Evolutionary conservation across 305 asterid genomes (phyloP).

Genomic region (Withania somnifera): DNA sequence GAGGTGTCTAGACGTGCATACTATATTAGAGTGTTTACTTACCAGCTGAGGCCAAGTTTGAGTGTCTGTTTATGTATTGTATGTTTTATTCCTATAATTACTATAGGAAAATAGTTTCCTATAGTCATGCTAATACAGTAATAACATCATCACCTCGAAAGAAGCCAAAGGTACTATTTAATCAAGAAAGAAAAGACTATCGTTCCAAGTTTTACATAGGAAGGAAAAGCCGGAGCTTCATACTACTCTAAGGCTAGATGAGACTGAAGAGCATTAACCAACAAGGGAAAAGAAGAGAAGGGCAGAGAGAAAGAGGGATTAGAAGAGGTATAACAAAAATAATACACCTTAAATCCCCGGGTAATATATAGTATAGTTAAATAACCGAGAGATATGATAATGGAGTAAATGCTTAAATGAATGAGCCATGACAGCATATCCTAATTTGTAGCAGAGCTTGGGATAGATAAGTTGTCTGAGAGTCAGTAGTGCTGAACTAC

Average conservation of each 20-base stretch:
- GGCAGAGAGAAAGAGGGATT: background rate
- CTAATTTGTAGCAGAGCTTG: background rate
- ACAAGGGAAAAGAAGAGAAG: background rate
- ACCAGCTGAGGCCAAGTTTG: no score
- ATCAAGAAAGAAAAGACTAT: background rate
- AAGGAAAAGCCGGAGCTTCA: background rate
- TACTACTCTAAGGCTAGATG: background rate
- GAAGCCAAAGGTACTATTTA: background rate
- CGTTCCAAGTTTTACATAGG: background rate
- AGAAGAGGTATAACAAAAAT: background rate
- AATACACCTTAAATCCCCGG: background rate
- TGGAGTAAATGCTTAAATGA: background rate
- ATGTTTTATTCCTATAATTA: background rate
- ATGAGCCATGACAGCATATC: background rate
- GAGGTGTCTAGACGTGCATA: no score
- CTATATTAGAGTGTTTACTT: no score
- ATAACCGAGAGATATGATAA: background rate
- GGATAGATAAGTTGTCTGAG: background rate
- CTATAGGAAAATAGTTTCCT: background rate
- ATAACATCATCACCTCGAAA: background rate
- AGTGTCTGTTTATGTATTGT: no score
- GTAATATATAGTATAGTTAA: background rate
- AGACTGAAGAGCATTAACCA: background rate
- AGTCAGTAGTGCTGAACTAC: background rate
- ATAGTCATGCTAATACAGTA: background rate